Evolutionary conservation across 306 rosid genomes (phyloP).

Genomic region (Medicago truncatula): MtrunA17r5.0-ANR NC_053044.1:48620501-48621000

Average conservation of each 20-base stretch:
- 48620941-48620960: background rate
- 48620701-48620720: slow-evolving; percentile 45
- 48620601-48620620: slow-evolving; percentile 68
- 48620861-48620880: background rate
- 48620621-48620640: slow-evolving; percentile 63
- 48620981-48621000: slow-evolving; percentile 32
- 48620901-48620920: background rate
- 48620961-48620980: background rate
- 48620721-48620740: background rate
- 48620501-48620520: slow-evolving; percentile 51
- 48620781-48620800: background rate
- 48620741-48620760: background rate
- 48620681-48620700: slow-evolving; percentile 48
- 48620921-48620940: background rate
- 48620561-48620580: slow-evolving; percentile 59
- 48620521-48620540: slow-evolving; percentile 46
- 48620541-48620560: slow-evolving; percentile 55
- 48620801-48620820: background rate
- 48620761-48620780: background rate
- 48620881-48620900: background rate
- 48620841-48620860: too few species aligned
- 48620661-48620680: slow-evolving; percentile 59
- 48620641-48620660: slow-evolving; percentile 48
- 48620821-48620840: too few species aligned
- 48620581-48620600: slow-evolving; percentile 63